Base-by-base conservation (phyloP, 2,329 filamentous ascomycete genomes). In the Fulvia fulva region DNA sequence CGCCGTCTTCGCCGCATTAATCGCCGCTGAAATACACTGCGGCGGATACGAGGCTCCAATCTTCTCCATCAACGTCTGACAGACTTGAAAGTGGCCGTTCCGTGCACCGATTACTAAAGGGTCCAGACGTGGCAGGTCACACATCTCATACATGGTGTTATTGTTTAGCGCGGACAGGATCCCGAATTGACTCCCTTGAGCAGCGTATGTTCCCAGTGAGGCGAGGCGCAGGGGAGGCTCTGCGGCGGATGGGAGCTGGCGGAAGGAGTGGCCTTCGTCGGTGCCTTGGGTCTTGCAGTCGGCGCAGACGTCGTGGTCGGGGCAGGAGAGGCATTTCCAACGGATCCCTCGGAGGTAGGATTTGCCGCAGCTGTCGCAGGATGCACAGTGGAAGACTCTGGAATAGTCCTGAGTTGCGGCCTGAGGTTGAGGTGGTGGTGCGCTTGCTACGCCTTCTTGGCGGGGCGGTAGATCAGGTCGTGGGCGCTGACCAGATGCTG, bases 241-340 rank as follows among this genome's bases (percentile, higher is more conserved):
- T n/a, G n/a, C 37, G 23, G 44, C 32, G 21, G 47, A 52, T 23
- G 55, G 55, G 0, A 57, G 49, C 21, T 30, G 28, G 2, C 34
- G 34, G 19, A 45, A 57, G 8, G 37, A 32, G 41, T 57, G 55
- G 6, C 55, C 55, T 52, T 57, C 55, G 5, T 57, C 55, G 16
- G 28, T 34, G 16, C 55, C 55, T 26, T 52, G 37, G 43, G 25
- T 46, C 28, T 57, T 57, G 47, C 55, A 57, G 19, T 52, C 41
- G 41, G 51, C 26, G 41, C 55, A 57, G 14, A 57, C 25, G 22
- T 57, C 55, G 55, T 57, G 55, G 37, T 57, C 55, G 14, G 47
- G 55, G 22, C 55, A 57, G 7, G 55, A 32, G 19, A 32, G 7
- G 26, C 55, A 57, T 46, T 44, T 52, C 55, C 55, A 57, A 8